Evolutionary conservation across 306 rosid genomes (phyloP).

Genomic region (Morella rubra): DNA sequence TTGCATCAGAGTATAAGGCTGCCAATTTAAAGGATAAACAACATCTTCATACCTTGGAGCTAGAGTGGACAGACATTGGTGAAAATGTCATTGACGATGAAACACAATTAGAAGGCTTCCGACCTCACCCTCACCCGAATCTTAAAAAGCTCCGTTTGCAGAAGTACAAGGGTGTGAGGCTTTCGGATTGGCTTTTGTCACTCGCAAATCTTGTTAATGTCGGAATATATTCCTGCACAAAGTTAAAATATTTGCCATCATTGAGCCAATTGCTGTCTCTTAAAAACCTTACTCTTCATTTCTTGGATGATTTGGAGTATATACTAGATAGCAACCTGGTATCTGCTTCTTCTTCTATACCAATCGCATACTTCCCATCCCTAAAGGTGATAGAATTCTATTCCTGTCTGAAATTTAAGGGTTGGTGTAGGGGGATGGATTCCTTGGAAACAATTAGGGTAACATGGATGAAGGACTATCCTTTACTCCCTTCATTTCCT

Average conservation of each 20-base stretch:
- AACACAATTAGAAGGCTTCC: constrained; percentile 6
- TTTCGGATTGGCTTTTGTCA: constrained; percentile 17
- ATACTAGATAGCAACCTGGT: background rate
- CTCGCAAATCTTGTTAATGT: constrained; percentile 7
- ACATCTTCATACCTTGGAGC: background rate
- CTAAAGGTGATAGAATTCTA: rapidly evolving
- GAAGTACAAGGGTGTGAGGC: background rate
- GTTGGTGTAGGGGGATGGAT: constrained; percentile 21
- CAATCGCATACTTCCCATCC: constrained; percentile 20
- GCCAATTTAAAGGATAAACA: no score
- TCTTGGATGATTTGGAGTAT: background rate
- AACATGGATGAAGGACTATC: background rate
- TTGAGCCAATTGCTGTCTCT: constrained; percentile 23
- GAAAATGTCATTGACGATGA: no score
- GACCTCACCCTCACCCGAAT: constrained; percentile 6
- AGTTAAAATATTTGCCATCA: constrained; percentile 5
- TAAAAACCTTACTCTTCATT: rapidly evolving
- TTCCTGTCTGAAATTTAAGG: background rate
- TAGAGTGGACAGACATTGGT: background rate
- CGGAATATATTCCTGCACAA: rapidly evolving
- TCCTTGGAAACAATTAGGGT: no score
- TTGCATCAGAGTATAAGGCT: no score
- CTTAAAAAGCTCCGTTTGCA: rapidly evolving
- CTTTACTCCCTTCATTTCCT: no score
- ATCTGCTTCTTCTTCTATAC: background rate